Percentiles rank a stretch among this genome's conserved stretches.
Conservation (phyloP, 768 basidiomycete genomes). For the Saitozyma podzolica region DNA sequence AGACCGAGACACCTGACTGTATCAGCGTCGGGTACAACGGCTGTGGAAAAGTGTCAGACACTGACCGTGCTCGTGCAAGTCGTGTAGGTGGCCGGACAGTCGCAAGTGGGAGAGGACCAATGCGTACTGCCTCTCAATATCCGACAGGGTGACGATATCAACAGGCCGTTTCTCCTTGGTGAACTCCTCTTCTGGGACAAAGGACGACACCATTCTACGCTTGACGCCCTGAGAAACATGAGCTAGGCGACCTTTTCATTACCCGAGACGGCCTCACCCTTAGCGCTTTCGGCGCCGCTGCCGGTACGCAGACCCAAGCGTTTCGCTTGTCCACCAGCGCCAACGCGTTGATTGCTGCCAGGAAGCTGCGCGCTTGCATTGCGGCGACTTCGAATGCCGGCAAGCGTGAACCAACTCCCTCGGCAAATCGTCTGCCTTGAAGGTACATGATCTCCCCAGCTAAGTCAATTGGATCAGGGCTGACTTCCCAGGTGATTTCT, state of each 20-base stretch:
- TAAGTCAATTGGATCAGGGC: conserved; percentile 48
- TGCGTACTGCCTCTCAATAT: conserved; percentile 60
- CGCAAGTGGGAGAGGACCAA: conserved; percentile 75
- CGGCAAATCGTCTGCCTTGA: conserved; percentile 74
- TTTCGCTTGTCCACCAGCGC: conserved; percentile 75
- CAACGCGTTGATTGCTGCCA: conserved; percentile 84
- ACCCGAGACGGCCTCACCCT: conserved; percentile 12
- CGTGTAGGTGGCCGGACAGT: conserved; percentile 68
- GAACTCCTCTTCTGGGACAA: conserved; percentile 76
- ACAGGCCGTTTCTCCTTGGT: conserved; percentile 64
- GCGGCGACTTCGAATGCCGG: conserved; percentile 60
- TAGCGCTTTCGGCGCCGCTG: conserved; percentile 14
- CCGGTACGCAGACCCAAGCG: conserved; percentile 77
- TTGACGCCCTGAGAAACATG: conserved; percentile 61
- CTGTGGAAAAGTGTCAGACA: conserved; percentile 7
- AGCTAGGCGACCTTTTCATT: background rate
- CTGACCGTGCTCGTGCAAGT: conserved; percentile 64
- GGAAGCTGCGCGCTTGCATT: conserved; percentile 69
- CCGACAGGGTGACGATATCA: conserved; percentile 75
- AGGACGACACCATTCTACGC: conserved; percentile 68
- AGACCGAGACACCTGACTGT: conserved; percentile 31
- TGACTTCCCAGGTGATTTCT: background rate
- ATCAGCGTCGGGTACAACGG: background rate
- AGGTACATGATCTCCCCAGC: conserved; percentile 93
- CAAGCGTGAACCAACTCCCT: conserved; percentile 39